A percentile compares a stretch with the other conserved stretches of the same genome.
Evolutionary conservation across 805 yeast genomes (phyloP).

Genomic region (Metschnikowia dekortorum): DNA sequence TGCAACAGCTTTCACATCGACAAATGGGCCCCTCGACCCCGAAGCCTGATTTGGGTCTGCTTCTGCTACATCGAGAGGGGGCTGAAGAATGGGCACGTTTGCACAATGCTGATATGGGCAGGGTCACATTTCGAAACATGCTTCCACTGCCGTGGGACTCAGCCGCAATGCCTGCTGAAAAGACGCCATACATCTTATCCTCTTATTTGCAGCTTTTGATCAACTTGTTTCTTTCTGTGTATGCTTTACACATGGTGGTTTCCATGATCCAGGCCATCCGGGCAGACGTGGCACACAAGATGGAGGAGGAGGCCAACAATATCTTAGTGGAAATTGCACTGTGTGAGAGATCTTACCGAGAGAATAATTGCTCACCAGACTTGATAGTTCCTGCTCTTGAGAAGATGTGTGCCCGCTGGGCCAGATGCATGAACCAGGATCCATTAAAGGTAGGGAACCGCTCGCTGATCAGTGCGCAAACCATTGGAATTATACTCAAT

Average conservation of each 20-base stretch:
- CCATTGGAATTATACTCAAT: constrained; percentile 57
- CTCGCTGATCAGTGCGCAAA: constrained; percentile 56
- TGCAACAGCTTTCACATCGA: neutral
- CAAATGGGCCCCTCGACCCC: neutral
- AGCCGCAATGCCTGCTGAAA: constrained; percentile 47
- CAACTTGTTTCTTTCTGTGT: constrained; percentile 45
- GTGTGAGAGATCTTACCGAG: constrained; percentile 49
- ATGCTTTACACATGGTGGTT: constrained; percentile 41
- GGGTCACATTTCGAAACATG: neutral
- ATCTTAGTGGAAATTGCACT: constrained; percentile 47
- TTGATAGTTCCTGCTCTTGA: constrained; percentile 56
- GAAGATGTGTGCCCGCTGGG: constrained; percentile 57
- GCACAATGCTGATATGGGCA: neutral
- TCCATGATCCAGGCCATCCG: constrained; percentile 46
- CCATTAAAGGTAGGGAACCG: constrained; percentile 44
- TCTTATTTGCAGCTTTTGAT: constrained; percentile 57
- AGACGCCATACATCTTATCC: constrained; percentile 51
- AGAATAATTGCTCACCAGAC: constrained; percentile 55
- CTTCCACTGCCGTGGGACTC: constrained; percentile 62
- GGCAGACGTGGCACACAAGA: constrained; percentile 48
- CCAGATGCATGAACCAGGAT: constrained; percentile 60
- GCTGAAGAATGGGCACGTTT: neutral
- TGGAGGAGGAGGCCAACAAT: constrained; percentile 45
- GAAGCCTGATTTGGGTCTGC: neutral
- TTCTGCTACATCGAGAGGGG: neutral